phyloP scores from a whole-genome alignment of 805 yeast genomes.

The Suhomyces faveliae region DNA sequence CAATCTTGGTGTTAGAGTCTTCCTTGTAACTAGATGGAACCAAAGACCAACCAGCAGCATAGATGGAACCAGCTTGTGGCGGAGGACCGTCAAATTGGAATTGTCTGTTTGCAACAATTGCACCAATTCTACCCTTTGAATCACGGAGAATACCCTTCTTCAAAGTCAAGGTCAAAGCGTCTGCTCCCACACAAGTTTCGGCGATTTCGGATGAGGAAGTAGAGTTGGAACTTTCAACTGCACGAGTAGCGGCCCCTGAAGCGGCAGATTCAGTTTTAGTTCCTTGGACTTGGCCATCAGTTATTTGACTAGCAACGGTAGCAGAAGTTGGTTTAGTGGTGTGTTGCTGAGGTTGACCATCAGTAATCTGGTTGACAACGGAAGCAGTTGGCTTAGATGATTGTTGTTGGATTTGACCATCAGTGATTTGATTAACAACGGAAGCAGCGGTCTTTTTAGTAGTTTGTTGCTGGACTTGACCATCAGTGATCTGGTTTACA shows the following conservation, averaged over 20 bases:
- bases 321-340: slow-evolving; percentile 22
- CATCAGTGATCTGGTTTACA: slow-evolving; percentile 41
- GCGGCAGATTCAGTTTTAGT: slow-evolving; percentile 15
- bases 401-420: slow-evolving; percentile 36
- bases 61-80: slow-evolving; percentile 57
- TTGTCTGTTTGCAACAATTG: slow-evolving; percentile 80
- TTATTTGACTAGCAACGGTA: slow-evolving; percentile 22
- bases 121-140: slow-evolving; percentile 64
- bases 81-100: slow-evolving; percentile 79
- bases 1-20: slow-evolving; percentile 5
- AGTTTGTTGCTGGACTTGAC: slow-evolving; percentile 15
- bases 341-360: slow-evolving; percentile 29
- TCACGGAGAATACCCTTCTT: slow-evolving; percentile 53
- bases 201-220: slow-evolving; percentile 10
- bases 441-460: slow-evolving; percentile 25
- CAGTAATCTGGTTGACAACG: slow-evolving; percentile 41
- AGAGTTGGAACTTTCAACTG: slow-evolving; percentile 28
- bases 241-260: slow-evolving; percentile 31
- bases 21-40: slow-evolving; percentile 17
- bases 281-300: slow-evolving; percentile 35
- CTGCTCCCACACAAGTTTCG: slow-evolving; percentile 20
- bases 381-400: slow-evolving; percentile 20
- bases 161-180: slow-evolving; percentile 55
- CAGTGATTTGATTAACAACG: slow-evolving; percentile 26
- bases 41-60: slow-evolving; percentile 29